These are phyloP conservation scores for Potentilla sterilis DNA, from an alignment of 306 rosid genomes.

Conservation along the genomic window DNA sequence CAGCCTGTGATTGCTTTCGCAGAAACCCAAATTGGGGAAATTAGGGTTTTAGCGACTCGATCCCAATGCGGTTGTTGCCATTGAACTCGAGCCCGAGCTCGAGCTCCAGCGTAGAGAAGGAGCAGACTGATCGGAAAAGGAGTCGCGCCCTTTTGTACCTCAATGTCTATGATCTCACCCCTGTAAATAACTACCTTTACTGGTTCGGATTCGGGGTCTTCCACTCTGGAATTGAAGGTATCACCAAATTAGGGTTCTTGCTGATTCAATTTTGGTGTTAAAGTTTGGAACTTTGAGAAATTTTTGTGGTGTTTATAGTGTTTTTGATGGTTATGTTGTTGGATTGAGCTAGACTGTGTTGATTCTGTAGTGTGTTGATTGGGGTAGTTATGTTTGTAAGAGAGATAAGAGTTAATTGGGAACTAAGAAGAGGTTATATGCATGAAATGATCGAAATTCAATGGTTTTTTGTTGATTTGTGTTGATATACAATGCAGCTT, in stretches of 20 bases:
- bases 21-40: constrained; percentile 15
- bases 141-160: constrained; percentile 58
- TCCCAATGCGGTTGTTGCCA: constrained; percentile 73
- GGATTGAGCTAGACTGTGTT: neutral
- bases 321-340: neutral
- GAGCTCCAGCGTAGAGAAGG: constrained; percentile 40
- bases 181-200: constrained; percentile 76
- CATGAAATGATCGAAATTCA: neutral
- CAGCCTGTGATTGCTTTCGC: constrained; percentile 33
- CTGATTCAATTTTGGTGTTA: neutral
- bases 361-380: neutral
- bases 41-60: constrained; percentile 21
- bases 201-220: constrained; percentile 75
- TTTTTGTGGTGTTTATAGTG: neutral
- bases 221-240: constrained; percentile 97
- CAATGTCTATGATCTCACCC: constrained; percentile 92
- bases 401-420: constrained; percentile 9
- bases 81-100: constrained; percentile 42
- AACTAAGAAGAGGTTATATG: neutral
- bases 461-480: neutral
- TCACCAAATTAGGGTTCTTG: neutral
- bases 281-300: neutral
- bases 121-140: constrained; percentile 24
- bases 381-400: neutral
- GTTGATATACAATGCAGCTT: neutral